phyloP scores from a whole-genome alignment of 2,329 filamentous ascomycete species.

The Lecanosticta acicola region DNA sequence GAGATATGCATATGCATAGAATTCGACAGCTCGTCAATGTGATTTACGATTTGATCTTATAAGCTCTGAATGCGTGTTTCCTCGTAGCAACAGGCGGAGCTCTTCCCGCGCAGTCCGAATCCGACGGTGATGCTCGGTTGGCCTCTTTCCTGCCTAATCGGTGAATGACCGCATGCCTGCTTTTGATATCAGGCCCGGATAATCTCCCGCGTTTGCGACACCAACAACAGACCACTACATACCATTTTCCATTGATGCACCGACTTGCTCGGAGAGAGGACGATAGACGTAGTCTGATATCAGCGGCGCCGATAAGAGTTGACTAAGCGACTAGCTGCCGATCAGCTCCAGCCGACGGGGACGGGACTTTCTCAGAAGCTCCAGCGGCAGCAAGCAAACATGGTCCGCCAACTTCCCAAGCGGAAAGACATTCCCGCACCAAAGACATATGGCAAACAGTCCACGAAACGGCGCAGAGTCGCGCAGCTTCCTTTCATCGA shows the following conservation, averaged over 20 bases:
- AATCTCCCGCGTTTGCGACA: background rate
- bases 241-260: too few relatives aligned
- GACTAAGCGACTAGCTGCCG: too few relatives aligned
- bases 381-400: background rate
- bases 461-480: constrained; percentile 1
- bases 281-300: too few relatives aligned
- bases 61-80: too few relatives aligned
- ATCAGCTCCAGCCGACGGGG: too few relatives aligned
- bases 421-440: background rate
- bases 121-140: background rate
- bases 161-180: background rate
- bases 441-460: constrained; percentile 1
- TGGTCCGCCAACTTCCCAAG: background rate
- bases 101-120: background rate
- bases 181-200: too few relatives aligned
- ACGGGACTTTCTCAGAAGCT: background rate
- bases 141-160: background rate
- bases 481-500: background rate
- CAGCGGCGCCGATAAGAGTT: too few relatives aligned
- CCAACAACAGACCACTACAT: too few relatives aligned
- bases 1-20: background rate
- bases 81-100: background rate
- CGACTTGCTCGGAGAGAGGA: too few relatives aligned
- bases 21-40: background rate
- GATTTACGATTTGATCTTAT: too few relatives aligned